A percentile compares a stretch with the other conserved stretches of the same genome.
Conservation (phyloP, 148 eudicot genomes). For the Vaccinium darrowii region DNA sequence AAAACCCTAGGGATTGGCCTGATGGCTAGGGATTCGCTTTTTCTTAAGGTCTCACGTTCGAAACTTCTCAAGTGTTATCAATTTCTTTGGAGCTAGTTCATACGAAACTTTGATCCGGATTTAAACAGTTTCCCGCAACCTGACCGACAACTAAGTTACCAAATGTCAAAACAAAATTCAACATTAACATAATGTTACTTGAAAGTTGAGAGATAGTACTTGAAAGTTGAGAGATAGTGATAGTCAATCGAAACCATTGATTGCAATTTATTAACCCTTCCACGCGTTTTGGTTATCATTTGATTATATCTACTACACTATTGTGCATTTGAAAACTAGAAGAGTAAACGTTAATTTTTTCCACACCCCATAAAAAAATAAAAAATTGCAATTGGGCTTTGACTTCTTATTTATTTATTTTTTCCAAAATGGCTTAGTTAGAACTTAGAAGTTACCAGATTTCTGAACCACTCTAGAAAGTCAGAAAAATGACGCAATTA, state of each 20-base stretch:
- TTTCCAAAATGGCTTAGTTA: neutral
- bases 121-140: too few relatives aligned
- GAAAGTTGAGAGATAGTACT: neutral
- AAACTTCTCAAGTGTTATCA: too few relatives aligned
- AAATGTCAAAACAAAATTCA: neutral
- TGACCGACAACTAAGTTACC: too few relatives aligned
- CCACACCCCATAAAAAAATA: too few relatives aligned
- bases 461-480: neutral
- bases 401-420: too few relatives aligned
- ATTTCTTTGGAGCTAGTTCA: too few relatives aligned
- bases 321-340: neutral
- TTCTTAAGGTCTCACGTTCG: too few relatives aligned
- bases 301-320: neutral
- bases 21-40: too few relatives aligned
- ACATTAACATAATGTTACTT: neutral
- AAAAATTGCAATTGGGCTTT: neutral
- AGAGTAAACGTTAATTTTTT: neutral
- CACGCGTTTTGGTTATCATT: constrained; percentile 3
- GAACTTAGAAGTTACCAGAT: neutral
- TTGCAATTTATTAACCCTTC: neutral
- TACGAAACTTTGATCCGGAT: too few relatives aligned
- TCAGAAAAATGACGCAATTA: neutral
- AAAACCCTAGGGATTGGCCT: too few relatives aligned
- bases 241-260: neutral
- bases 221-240: neutral